Evolutionary conservation across 2,329 filamentous ascomycete genomes (phyloP).

Genomic region (Lecanicillium sp.): DNA sequence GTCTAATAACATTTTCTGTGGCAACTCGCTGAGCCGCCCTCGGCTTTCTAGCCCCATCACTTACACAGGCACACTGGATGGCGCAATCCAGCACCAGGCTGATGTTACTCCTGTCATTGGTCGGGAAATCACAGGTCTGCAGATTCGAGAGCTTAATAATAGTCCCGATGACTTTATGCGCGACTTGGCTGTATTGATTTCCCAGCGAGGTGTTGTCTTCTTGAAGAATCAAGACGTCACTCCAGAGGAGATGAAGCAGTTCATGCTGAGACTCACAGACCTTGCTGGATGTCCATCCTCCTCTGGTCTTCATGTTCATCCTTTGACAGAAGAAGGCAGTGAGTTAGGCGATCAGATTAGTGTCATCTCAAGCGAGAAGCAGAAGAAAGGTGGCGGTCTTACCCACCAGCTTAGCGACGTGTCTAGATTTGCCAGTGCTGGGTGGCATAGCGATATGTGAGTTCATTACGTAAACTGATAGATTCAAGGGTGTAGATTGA

Average conservation of each 20-base stretch:
- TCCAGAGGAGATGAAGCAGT: constrained; percentile 53
- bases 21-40: constrained; percentile 20
- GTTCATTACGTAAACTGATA: constrained; percentile 30
- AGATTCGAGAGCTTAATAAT: constrained; percentile 52
- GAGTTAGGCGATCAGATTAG: constrained; percentile 53
- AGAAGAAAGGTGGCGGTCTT: constrained; percentile 34
- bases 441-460: constrained; percentile 58
- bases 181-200: constrained; percentile 61
- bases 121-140: constrained; percentile 48
- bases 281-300: constrained; percentile 47
- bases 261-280: constrained; percentile 52
- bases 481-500: too few species aligned
- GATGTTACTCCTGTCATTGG: constrained; percentile 56
- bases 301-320: constrained; percentile 53
- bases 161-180: constrained; percentile 56
- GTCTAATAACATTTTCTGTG: constrained; percentile 18
- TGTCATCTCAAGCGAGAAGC: constrained; percentile 50
- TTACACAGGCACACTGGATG: constrained; percentile 11
- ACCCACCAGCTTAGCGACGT: constrained; percentile 32
- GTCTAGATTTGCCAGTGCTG: constrained; percentile 32
- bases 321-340: constrained; percentile 42
- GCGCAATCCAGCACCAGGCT: constrained; percentile 1
- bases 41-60: constrained; percentile 14
- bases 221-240: constrained; percentile 57
- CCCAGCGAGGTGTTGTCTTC: constrained; percentile 61